These are phyloP conservation scores for Graphiopsis chlorocephala DNA, from an alignment of 2,329 filamentous ascomycete species.

Conservation along the genomic window DNA sequence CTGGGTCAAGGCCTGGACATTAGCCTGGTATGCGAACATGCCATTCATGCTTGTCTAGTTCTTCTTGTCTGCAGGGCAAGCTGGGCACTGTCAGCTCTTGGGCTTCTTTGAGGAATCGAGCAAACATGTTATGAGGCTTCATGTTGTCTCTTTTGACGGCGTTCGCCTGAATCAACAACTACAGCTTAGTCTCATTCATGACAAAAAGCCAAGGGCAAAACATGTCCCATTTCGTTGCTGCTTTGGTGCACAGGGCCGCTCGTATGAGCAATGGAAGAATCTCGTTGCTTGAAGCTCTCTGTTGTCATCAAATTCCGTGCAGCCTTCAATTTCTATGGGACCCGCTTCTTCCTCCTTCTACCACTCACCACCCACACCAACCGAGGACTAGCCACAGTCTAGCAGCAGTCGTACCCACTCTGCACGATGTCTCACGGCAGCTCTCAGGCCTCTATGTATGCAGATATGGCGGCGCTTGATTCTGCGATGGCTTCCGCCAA, in stretches of 20 bases:
- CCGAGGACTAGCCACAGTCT: too few relatives aligned
- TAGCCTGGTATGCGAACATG: neutral
- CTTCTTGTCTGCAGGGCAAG: neutral
- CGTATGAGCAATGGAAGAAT: neutral
- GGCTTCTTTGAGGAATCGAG: neutral
- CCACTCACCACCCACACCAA: too few relatives aligned
- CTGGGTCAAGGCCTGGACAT: neutral
- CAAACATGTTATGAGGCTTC: neutral
- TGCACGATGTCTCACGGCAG: neutral
- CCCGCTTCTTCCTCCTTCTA: too few relatives aligned
- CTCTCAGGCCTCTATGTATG: neutral
- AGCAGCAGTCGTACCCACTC: neutral
- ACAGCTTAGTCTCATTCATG: neutral
- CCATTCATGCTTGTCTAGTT: neutral
- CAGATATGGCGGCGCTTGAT: neutral
- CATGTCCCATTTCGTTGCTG: neutral
- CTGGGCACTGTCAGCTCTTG: neutral
- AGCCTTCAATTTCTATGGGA: too few relatives aligned
- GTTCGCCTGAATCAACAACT: neutral
- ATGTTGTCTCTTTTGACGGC: neutral
- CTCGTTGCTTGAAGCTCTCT: neutral
- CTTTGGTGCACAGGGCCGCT: neutral
- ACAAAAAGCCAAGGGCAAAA: neutral
- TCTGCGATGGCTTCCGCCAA: too few relatives aligned
- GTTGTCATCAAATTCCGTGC: neutral